These are phyloP conservation scores for Tetrahymena malaccensis DNA, from an alignment of 73 alveolate species.

Conservation along the genomic window DNA sequence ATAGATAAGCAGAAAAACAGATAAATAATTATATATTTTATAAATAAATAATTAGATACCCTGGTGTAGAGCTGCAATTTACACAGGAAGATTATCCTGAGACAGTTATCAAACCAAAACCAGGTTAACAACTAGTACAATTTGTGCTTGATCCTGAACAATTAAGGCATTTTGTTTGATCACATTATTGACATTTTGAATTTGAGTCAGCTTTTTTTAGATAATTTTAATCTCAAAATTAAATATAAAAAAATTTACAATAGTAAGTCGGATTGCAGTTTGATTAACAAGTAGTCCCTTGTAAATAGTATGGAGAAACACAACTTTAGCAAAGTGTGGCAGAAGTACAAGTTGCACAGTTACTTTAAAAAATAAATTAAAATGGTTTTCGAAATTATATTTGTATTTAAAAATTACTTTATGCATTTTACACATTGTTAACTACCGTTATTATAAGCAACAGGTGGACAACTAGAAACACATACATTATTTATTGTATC, in stretches of 20 bases:
- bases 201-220: not conserved
- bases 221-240: not conserved
- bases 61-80: not conserved
- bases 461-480: not conserved
- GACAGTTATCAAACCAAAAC: not conserved
- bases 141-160: not conserved
- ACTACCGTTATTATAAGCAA: not conserved
- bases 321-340: not conserved
- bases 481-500: not conserved
- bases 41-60: not conserved
- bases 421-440: not conserved
- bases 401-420: not conserved
- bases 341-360: not conserved
- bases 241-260: not conserved
- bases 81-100: not conserved
- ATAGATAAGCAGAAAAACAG: too few relatives aligned
- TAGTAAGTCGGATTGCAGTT: not conserved
- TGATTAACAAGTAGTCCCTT: not conserved
- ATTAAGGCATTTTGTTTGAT: not conserved
- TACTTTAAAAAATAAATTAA: not conserved
- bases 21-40: not conserved
- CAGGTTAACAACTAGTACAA: not conserved
- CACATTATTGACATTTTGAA: not conserved
- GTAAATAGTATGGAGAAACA: not conserved
- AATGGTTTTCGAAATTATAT: not conserved